Evolutionary conservation across 495 filamentous ascomycete species (phyloP), one percentile per base, ranked within the genome.

Genomic region (Penicillium nucicola): DNA sequence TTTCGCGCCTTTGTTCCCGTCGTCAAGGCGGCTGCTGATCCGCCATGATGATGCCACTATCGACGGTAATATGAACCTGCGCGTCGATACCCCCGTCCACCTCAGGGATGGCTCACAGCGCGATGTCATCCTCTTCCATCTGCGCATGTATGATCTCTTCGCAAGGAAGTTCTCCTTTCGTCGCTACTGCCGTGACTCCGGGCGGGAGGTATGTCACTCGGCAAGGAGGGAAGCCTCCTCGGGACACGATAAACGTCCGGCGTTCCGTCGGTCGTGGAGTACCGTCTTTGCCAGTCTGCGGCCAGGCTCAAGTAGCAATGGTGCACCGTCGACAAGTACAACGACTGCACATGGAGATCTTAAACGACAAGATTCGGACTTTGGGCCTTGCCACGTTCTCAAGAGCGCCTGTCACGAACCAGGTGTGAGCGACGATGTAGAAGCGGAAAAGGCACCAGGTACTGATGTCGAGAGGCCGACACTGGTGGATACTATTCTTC

Each of bases 41-140:
- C 83, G 87, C 36, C 93, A 98, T 59, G 93, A 98, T 61, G 90
- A 96, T 69, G 79, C 88, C 31, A 95, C 93, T 3, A 65, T 85
- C 14, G 93, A 98, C 67, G 92, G 93, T 15, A 96, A 97, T 76
- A 96, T 97, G 93, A 96, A 97, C 65, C 78, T 98, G 45, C 85
- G 92, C 35, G 78, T 98, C 42, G 91, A 97, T 64, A 90, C 90
- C 13, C 76, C 86, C 46, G 80, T 89, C 34, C 70, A 74, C 30
- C 72, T 68, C 5, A 57, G 72, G n/a, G 77, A 78, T 11, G 83
- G 82, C 44, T 69, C 67, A 41, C 65, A 69, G 41, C 82, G 81
- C 55, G 82, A 84, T 42, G 80, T 95, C 33, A 93, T 88, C 37
- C 83, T 98, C 35, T 97, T 97, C 69, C 91, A 98, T 69, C 76